Percentiles rank a stretch among this genome's conserved stretches.
These are phyloP conservation scores for Zygnema circumcarinatum DNA, from an alignment of 139 green algal species.

Conservation along the genomic window DNA sequence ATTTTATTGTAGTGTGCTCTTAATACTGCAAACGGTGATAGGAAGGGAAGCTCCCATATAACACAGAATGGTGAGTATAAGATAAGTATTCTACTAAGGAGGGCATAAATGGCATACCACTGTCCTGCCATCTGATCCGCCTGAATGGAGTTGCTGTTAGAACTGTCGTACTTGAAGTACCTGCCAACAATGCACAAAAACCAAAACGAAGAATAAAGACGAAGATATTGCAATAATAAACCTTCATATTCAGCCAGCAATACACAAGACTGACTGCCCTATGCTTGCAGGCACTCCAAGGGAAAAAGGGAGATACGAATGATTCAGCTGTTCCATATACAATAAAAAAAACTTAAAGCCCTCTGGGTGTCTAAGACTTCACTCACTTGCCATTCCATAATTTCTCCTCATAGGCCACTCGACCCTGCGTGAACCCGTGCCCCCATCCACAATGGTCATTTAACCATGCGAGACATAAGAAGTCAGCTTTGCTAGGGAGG, in stretches of 20 bases:
- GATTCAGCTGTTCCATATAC: no score
- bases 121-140: conserved; percentile 61
- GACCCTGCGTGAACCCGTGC: conserved; percentile 16
- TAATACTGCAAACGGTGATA: no score
- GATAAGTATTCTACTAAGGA: no score
- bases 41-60: no score
- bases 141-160: conserved; percentile 59
- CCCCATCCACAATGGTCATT: not conserved
- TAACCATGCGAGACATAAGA: not conserved
- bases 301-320: no score
- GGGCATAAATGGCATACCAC: no score
- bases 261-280: no score
- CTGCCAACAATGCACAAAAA: conserved; percentile 13
- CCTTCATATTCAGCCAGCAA: not conserved
- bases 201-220: not conserved
- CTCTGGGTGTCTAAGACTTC: no score
- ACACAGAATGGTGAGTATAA: no score
- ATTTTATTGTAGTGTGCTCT: no score
- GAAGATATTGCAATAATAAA: not conserved
- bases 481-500: no score
- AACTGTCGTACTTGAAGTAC: conserved; percentile 63
- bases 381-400: conserved; percentile 58
- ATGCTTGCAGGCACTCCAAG: not conserved
- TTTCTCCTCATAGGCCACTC: conserved; percentile 43
- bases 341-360: no score